Evolutionary conservation across 2,329 filamentous ascomycete genomes (phyloP).

Genomic region (Gnomoniopsis sp.): DNA sequence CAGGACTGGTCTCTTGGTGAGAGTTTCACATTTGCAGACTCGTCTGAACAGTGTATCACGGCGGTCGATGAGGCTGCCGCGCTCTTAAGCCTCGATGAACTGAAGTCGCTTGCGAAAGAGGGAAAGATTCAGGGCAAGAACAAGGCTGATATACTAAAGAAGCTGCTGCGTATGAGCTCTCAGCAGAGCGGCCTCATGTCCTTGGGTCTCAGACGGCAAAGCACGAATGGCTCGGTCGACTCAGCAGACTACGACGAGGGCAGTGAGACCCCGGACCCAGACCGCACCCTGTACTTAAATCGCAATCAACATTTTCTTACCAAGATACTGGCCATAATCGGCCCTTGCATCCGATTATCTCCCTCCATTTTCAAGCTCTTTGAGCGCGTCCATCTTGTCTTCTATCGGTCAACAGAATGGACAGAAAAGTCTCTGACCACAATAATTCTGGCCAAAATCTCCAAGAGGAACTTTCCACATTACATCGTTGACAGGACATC

Average conservation of each 20-base stretch:
- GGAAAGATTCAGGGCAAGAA: constrained; percentile 84
- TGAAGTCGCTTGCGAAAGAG: constrained; percentile 81
- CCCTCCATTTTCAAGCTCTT: constrained; percentile 73
- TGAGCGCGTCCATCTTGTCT: constrained; percentile 90
- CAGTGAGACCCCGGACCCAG: constrained; percentile 24
- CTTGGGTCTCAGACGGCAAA: constrained; percentile 61
- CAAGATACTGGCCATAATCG: constrained; percentile 74
- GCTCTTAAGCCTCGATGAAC: constrained; percentile 79
- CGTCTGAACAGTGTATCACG: constrained; percentile 68
- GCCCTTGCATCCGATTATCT: constrained; percentile 80
- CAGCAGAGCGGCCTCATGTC: constrained; percentile 74
- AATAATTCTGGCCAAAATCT: constrained; percentile 89
- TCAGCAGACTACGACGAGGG: constrained; percentile 41
- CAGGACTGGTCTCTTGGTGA: constrained; percentile 46
- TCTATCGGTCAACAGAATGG: constrained; percentile 95
- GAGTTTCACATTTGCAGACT: constrained; percentile 75
- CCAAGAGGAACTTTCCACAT: constrained; percentile 78
- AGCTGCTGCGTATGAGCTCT: constrained; percentile 70
- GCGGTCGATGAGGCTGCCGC: constrained; percentile 80
- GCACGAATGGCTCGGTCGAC: constrained; percentile 52
- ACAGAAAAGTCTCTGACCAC: constrained; percentile 94
- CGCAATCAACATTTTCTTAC: constrained; percentile 70
- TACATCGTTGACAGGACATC: constrained; percentile 88
- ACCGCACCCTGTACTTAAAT: constrained; percentile 45
- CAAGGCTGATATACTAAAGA: constrained; percentile 73